Conservation (phyloP, 2,329 filamentous ascomycete genomes). For the Phialocephala subalpina region DNA sequence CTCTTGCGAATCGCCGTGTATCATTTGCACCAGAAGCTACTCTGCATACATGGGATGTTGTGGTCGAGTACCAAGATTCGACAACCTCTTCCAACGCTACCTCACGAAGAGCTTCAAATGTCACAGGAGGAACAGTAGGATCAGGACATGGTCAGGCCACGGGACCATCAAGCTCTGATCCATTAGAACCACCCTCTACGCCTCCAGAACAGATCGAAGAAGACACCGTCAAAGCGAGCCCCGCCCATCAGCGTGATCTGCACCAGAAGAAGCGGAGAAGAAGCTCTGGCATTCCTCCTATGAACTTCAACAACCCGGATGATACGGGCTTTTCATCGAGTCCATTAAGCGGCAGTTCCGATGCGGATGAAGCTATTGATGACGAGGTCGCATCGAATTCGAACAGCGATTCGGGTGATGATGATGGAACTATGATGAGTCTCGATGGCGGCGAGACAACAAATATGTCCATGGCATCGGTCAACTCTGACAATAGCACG, state of each 20-base stretch:
- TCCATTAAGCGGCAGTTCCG: constrained; percentile 71
- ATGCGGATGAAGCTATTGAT: constrained; percentile 51
- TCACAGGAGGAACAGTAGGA: constrained; percentile 34
- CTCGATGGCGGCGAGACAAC: constrained; percentile 75
- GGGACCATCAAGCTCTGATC: constrained; percentile 51
- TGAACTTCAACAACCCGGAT: constrained; percentile 71
- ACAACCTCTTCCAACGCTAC: constrained; percentile 78
- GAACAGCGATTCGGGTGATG: constrained; percentile 64
- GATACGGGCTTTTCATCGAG: constrained; percentile 78
- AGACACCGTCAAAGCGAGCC: constrained; percentile 63
- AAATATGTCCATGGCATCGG: constrained; percentile 70
- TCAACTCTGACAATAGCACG: constrained; percentile 63
- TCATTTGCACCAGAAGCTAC: constrained; percentile 98
- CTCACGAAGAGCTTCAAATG: constrained; percentile 74
- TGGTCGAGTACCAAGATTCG: constrained; percentile 87
- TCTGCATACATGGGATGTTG: constrained; percentile 93
- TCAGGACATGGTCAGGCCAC: constrained; percentile 37
- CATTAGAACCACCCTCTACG: constrained; percentile 67
- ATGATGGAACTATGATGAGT: constrained; percentile 83
- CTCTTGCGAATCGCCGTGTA: constrained; percentile 89
- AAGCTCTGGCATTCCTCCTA: constrained; percentile 71
- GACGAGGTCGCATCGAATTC: constrained; percentile 61
- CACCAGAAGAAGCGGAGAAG: constrained; percentile 69
- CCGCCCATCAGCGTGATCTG: constrained; percentile 70
- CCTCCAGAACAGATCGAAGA: constrained; percentile 69